Conservation (phyloP, 495 filamentous ascomycete species). For the Platismatia glauca region DNA sequence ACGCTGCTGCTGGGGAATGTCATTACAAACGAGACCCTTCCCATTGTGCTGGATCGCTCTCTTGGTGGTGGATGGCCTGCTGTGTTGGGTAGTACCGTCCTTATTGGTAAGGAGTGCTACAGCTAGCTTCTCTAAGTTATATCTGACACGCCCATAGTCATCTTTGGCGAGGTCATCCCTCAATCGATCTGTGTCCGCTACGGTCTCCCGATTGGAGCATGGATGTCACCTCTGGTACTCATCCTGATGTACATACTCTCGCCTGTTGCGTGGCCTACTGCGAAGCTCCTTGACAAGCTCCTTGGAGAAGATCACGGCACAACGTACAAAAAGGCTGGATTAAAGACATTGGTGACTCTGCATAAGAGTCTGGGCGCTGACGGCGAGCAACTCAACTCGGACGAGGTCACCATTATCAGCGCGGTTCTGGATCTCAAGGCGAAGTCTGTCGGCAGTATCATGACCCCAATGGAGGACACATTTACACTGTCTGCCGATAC, state of each 20-base stretch:
- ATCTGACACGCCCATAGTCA: slow-evolving; percentile 49
- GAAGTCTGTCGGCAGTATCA: slow-evolving; percentile 86
- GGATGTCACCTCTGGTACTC: slow-evolving; percentile 83
- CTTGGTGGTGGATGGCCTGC: slow-evolving; percentile 93
- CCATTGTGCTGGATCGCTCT: slow-evolving; percentile 87
- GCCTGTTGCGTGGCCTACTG: slow-evolving; percentile 80
- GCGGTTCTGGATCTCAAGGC: slow-evolving; percentile 94
- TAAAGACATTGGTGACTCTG: slow-evolving; percentile 84
- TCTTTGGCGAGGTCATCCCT: slow-evolving; percentile 93
- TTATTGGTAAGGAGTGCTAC: slow-evolving; percentile 62
- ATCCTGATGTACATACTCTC: slow-evolving; percentile 84
- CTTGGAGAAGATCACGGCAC: slow-evolving; percentile 90
- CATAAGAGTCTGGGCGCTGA: slow-evolving; percentile 83
- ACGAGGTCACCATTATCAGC: slow-evolving; percentile 97
- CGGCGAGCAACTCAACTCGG: slow-evolving; percentile 84
- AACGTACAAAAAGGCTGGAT: slow-evolving; percentile 88
- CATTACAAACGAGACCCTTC: slow-evolving; percentile 95
- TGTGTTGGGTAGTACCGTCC: slow-evolving; percentile 79
- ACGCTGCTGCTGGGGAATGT: slow-evolving; percentile 91
- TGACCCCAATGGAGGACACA: slow-evolving; percentile 97
- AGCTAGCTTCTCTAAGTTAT: not conserved
- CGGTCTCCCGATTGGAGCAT: slow-evolving; percentile 91
- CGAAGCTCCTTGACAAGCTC: slow-evolving; percentile 78
- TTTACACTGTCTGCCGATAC: slow-evolving; percentile 92
- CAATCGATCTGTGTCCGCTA: slow-evolving; percentile 96